Evolutionary conservation across 2,329 filamentous ascomycete species (phyloP), one percentile per base, ranked within the genome.

Genomic region (Colletotrichum gloeosporioides): DNA sequence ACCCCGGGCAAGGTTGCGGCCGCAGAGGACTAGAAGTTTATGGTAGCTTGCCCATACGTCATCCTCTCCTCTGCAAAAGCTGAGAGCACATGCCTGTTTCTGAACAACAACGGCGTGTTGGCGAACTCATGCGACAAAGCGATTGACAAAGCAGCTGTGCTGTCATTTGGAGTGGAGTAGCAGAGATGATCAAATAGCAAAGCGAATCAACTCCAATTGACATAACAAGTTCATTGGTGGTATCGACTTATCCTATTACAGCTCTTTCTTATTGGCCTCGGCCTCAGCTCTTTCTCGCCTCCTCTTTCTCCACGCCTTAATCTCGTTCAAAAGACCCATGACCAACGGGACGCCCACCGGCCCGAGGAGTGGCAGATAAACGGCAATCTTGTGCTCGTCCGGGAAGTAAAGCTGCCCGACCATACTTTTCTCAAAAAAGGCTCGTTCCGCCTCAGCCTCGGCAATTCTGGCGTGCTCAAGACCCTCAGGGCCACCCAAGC

Each of bases 381-480:
- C 97, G 1, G 97, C 97, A 29, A 99, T 92, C 85, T 99, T 99
- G 85, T 99, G 97, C 86, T 99, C 97, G 82, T 99, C 97, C 0
- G 97, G 97, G 84, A 99, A 99, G 85, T 99, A 99, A 3, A 99
- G 93, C 86, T 99, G 97, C 0, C 96, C 97, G 15, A 99, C 97
- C 97, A 99, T 99, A 82, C 95, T 98, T 86, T 98, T 98, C 85
- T 99, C 97, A 80, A 99, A 99, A 85, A 99, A 99, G 0, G 96
- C 96, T 77, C 94, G 93, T 84, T 99, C 97, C 0, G 96, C 96
- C 82, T 98, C 95, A 4, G 92, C 91, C 85, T 98, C 96, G 8
- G 97, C 97, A 63, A 95, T 92, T 12, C 95, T 92, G 0, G 96
- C 96, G 82, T 96, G 93, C 77, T 93, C 91, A 53, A 99, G 87